Evolutionary conservation across 768 basidiomycete species (phyloP).

Genomic region (Crucibulum laeve): DNA sequence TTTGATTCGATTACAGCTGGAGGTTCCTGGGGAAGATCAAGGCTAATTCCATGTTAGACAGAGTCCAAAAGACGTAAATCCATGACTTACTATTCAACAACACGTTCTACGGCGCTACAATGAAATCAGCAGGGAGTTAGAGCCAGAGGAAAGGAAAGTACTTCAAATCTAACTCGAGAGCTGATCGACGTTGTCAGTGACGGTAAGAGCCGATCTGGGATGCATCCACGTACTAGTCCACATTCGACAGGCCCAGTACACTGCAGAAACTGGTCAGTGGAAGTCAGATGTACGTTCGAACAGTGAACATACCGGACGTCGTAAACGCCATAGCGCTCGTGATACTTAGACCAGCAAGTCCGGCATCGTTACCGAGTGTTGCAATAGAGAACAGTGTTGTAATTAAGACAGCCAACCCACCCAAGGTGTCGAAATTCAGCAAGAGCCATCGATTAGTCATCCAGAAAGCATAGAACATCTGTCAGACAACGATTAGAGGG

Average conservation of each 20-base stretch:
- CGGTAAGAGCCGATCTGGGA: not conserved
- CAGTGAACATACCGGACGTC: conserved; percentile 24
- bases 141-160: conserved; percentile 23
- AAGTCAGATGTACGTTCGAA: not conserved
- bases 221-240: conserved; percentile 31
- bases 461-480: conserved; percentile 89
- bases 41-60: conserved; percentile 16
- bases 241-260: conserved; percentile 51
- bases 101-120: conserved; percentile 78
- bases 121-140: conserved; percentile 5
- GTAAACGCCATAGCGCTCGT: conserved; percentile 62
- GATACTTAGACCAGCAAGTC: conserved; percentile 70
- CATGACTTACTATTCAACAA: conserved; percentile 72
- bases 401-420: conserved; percentile 65
- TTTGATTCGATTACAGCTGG: conserved; percentile 68
- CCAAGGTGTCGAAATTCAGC: conserved; percentile 77
- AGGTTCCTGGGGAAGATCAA: conserved; percentile 86
- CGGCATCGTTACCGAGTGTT: conserved; percentile 47
- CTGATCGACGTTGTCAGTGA: conserved; percentile 32
- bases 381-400: conserved; percentile 77
- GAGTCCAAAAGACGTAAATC: not conserved
- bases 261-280: conserved; percentile 10
- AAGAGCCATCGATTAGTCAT: conserved; percentile 88
- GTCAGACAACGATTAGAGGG: not conserved
- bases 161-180: conserved; percentile 74